Percentiles rank a stretch among this genome's conserved stretches.
Evolutionary conservation across 2,329 filamentous ascomycete species (phyloP).

Genomic region (Pseudogymnoascus sp.): DNA sequence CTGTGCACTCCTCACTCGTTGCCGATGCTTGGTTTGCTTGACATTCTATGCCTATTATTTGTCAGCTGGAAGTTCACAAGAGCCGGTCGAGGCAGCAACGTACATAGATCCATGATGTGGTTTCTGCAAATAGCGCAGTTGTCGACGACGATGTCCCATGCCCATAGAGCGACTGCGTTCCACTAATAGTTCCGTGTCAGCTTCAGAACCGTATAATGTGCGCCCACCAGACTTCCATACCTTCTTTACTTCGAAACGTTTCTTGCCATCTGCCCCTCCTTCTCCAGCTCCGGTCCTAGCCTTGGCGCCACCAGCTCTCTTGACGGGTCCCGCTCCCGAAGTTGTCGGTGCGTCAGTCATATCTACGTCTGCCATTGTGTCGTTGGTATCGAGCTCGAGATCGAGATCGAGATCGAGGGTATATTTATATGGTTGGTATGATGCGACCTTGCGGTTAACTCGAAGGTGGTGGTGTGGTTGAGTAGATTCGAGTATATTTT

Average conservation of each 20-base stretch:
- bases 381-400: neutral
- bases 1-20: constrained; percentile 95
- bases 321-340: constrained; percentile 43
- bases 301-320: constrained; percentile 43
- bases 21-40: constrained; percentile 97
- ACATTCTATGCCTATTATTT: constrained; percentile 74
- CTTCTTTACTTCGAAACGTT: constrained; percentile 99
- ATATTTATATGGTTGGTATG: neutral
- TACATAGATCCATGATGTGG: constrained; percentile 99
- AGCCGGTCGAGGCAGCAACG: constrained; percentile 27
- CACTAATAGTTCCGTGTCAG: constrained; percentile 51
- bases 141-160: constrained; percentile 98
- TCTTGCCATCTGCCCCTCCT: constrained; percentile 63
- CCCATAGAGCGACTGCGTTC: constrained; percentile 97
- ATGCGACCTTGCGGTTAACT: neutral
- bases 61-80: constrained; percentile 16
- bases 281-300: constrained; percentile 37
- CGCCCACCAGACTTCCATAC: constrained; percentile 39
- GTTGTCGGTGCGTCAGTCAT: constrained; percentile 77
- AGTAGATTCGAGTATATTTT: neutral
- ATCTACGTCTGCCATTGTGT: constrained; percentile 82
- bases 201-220: neutral
- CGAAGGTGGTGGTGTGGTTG: neutral
- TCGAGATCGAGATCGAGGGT: constrained; percentile 5
- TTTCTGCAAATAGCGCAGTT: constrained; percentile 99